Evolutionary conservation across 1,139 yeast genomes (phyloP).

Genomic region (Hansenula sp.): DNA sequence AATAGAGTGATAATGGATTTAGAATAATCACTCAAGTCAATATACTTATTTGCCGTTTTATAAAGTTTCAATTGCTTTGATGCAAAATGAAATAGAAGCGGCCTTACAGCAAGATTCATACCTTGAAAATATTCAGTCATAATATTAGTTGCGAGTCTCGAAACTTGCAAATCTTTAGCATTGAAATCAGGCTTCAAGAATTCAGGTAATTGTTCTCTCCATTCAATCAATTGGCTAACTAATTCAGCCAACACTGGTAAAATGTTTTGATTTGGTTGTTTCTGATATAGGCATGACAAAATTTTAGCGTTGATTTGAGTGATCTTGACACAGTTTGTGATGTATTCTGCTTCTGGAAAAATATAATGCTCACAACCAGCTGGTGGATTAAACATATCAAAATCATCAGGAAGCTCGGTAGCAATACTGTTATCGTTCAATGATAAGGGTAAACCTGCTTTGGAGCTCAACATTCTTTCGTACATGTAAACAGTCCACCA

Average conservation of each 20-base stretch:
- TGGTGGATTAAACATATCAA: conserved; percentile 56
- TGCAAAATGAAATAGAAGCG: conserved; percentile 75
- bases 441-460: conserved; percentile 79
- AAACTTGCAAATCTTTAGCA: conserved; percentile 49
- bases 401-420: conserved; percentile 72
- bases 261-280: conserved; percentile 70
- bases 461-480: conserved; percentile 81
- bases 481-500: conserved; percentile 95
- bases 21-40: conserved; percentile 68
- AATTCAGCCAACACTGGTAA: conserved; percentile 70
- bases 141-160: conserved; percentile 69
- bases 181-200: conserved; percentile 64
- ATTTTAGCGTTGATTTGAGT: conserved; percentile 79
- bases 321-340: conserved; percentile 74
- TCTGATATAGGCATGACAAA: conserved; percentile 67
- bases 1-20: conserved; percentile 63
- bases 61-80: conserved; percentile 59
- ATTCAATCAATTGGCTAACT: conserved; percentile 63
- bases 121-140: conserved; percentile 89
- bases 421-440: conserved; percentile 77
- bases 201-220: conserved; percentile 67
- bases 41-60: conserved; percentile 47
- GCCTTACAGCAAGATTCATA: conserved; percentile 77
- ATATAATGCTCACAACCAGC: conserved; percentile 61
- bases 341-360: conserved; percentile 78